Evolutionary conservation across 1,284 basidiomycete species (phyloP).

Genomic region (Heterobasidion irregulare): DNA sequence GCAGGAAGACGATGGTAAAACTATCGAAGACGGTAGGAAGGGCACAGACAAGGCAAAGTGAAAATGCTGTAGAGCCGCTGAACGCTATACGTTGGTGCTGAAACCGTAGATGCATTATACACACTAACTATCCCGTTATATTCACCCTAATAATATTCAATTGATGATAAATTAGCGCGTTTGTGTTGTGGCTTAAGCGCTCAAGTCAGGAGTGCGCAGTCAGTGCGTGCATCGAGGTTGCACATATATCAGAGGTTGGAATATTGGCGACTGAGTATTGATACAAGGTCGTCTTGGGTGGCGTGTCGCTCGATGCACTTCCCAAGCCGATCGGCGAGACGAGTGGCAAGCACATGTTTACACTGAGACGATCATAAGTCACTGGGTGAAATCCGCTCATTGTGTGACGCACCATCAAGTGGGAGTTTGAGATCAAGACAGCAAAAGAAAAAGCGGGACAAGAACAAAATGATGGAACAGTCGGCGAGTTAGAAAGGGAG

Average conservation of each 20-base stretch:
- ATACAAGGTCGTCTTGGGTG: conserved; percentile 36
- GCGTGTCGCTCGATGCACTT: conserved; percentile 41
- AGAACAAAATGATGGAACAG: conserved; percentile 50
- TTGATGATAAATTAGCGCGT: too few species aligned
- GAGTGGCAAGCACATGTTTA: conserved; percentile 66
- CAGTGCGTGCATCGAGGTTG: too few species aligned
- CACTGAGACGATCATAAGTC: conserved; percentile 35
- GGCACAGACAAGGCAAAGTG: conserved; percentile 13
- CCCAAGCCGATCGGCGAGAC: conserved; percentile 45
- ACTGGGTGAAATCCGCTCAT: not conserved
- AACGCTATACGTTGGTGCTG: too few species aligned
- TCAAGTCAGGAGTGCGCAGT: too few species aligned
- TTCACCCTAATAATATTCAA: too few species aligned
- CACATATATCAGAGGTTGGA: not conserved
- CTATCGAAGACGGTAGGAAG: conserved; percentile 9
- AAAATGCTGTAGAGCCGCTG: too few species aligned
- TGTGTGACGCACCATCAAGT: conserved; percentile 46
- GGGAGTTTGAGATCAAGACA: conserved; percentile 47
- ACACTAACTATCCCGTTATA: too few species aligned
- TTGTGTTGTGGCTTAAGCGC: too few species aligned
- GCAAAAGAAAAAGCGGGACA: conserved; percentile 65
- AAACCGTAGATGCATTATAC: too few species aligned
- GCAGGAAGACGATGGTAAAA: conserved; percentile 10
- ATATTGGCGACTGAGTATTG: conserved; percentile 19
- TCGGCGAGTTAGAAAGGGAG: conserved; percentile 29